Evolutionary conservation across 441 rosid genomes (phyloP).

Genomic region (Breynia disticha): DNA sequence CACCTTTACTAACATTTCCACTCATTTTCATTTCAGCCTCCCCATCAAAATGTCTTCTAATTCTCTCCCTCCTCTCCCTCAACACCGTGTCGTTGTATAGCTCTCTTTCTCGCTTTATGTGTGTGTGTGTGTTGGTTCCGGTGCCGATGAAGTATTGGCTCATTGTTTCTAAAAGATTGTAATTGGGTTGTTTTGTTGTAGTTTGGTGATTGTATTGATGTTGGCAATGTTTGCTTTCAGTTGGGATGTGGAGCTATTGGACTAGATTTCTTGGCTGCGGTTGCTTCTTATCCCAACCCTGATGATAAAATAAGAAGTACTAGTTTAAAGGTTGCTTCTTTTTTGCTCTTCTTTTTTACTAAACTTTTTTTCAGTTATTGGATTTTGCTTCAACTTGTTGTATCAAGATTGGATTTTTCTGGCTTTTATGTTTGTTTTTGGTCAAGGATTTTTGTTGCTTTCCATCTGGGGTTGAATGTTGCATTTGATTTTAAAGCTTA

Average conservation of each 20-base stretch:
- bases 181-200: background rate
- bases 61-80: slow-evolving; percentile 30
- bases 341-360: background rate
- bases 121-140: too few species aligned
- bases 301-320: slow-evolving; percentile 78
- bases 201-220: background rate
- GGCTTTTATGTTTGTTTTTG: background rate
- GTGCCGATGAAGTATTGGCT: too few species aligned
- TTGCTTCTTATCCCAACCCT: slow-evolving; percentile 62
- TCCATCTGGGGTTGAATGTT: background rate
- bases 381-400: background rate
- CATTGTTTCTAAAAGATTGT: background rate
- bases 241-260: slow-evolving; percentile 49
- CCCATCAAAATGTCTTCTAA: slow-evolving; percentile 30
- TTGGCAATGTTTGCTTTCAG: slow-evolving; percentile 19
- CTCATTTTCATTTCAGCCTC: slow-evolving; percentile 17
- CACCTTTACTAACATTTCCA: background rate
- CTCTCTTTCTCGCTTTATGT: slow-evolving; percentile 3
- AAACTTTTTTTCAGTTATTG: background rate
- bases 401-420: background rate
- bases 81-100: slow-evolving; percentile 36
- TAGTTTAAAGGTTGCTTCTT: slow-evolving; percentile 38
- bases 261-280: slow-evolving; percentile 63
- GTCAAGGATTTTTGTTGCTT: background rate
- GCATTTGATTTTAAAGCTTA: too few species aligned